Evolutionary conservation across 176 grass and related monocot genomes (phyloP), one percentile per base, ranked within the genome.

Genomic region (Pontederia paniculata): DNA sequence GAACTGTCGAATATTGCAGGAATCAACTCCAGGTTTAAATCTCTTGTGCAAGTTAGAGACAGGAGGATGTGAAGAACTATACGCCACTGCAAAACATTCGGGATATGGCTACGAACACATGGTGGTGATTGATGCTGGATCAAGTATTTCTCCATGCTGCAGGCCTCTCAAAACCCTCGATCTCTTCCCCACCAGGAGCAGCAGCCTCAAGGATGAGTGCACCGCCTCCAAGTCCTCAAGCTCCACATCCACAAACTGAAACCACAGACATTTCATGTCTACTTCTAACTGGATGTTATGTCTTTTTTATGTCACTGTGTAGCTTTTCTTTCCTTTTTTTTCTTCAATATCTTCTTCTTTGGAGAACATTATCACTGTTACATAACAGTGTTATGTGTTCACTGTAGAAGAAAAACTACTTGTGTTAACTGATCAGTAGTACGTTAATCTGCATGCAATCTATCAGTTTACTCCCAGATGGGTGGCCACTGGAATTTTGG

Each of bases 121-220:
- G 45, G 31, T 15, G 54, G 0, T 54, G 57, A 58, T 62, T 20
- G 71, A 49, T 9, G 65, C 37, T 15, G 44, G 31, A 20, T 18
- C 65, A 0, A 18, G 18, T 1, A 1, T 28, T 37, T n/a, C 72
- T 17, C 19, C 48, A 11, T 58, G 72, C 71, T 81, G 76, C 74
- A 19, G 70, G 64, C 93, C 83, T 52, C 83, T 84, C 17, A 88
- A 84, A 83, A 97, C 93, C 57, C 86, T 97, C n/a, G 93, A 97
- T 63, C 83, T 97, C 31, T 97, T 97, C 78, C 93, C 93, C 11
- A 82, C 73, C 12, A 76, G 57, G 42, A 76, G 73, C 52, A 63
- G 42, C 8, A 82, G 79, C 22, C 61, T 86, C 55, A 88, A 84
- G 68, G 86, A 88, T 10, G 65, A 79, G 55, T 56, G 78, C 78